A percentile compares a stretch with the other conserved stretches of the same genome.
Conservation (phyloP, 129 eudicot genomes). For the Flaveria trinervia region DNA sequence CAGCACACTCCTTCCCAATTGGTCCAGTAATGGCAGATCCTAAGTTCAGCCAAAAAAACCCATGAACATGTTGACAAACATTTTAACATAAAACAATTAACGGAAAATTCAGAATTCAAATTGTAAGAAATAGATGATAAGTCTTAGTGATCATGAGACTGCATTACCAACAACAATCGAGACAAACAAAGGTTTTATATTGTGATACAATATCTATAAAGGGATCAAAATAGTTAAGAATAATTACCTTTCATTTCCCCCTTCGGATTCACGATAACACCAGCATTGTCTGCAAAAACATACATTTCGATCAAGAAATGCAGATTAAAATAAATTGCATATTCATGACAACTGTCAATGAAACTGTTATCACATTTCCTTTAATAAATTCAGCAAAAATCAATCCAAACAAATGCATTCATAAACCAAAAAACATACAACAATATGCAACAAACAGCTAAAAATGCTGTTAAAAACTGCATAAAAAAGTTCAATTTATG, state of each 20-base stretch:
- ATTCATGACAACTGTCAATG: background rate
- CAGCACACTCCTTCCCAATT: conserved; percentile 69
- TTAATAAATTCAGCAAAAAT: background rate
- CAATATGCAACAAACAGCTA: too few relatives aligned
- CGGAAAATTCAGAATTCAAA: background rate
- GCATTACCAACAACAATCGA: background rate
- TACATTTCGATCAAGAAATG: background rate
- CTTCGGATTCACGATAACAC: conserved; percentile 58
- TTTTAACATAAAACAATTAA: background rate
- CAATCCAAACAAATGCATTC: background rate
- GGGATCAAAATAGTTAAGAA: background rate
- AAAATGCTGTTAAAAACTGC: too few relatives aligned
- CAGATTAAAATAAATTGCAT: background rate
- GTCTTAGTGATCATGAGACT: background rate
- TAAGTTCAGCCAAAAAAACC: background rate
- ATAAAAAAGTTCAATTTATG: too few relatives aligned
- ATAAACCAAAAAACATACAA: too few relatives aligned
- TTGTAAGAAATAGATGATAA: background rate
- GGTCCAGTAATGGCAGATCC: conserved; percentile 74
- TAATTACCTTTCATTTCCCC: conserved; percentile 49
- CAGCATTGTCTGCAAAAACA: conserved; percentile 56
- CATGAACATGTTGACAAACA: background rate
- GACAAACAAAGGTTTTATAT: too few relatives aligned
- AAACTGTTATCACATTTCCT: background rate
- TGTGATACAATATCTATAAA: too few relatives aligned